Conservation (phyloP, 2,329 filamentous ascomycete genomes). For the Ceratocystis huliohia region DNA sequence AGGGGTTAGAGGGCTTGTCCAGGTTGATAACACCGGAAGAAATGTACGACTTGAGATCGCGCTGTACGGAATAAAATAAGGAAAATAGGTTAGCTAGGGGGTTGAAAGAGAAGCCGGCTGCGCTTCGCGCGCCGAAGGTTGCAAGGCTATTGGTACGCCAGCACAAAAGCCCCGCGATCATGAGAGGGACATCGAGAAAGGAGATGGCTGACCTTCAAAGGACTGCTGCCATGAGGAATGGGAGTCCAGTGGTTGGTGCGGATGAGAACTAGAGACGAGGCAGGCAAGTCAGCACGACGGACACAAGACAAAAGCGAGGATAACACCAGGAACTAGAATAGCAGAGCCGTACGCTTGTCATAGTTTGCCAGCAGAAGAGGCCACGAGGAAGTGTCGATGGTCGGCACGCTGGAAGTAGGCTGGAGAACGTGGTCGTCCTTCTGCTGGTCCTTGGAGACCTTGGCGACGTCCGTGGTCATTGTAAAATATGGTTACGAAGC, state of each 20-base stretch:
- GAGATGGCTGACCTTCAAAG: slow-evolving; percentile 44
- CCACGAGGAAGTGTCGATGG: slow-evolving; percentile 78
- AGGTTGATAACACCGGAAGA: slow-evolving; percentile 97
- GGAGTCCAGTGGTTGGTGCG: slow-evolving; percentile 95
- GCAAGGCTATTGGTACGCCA: no score
- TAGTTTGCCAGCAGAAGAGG: slow-evolving; percentile 94
- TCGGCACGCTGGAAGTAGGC: slow-evolving; percentile 68
- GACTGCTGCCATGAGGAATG: slow-evolving; percentile 83
- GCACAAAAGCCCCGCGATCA: no score
- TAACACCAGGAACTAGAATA: no score
- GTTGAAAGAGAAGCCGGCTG: background rate
- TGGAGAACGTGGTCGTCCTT: slow-evolving; percentile 72
- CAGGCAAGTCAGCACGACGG: slow-evolving; percentile 23
- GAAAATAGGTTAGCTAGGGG: background rate
- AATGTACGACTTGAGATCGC: slow-evolving; percentile 94
- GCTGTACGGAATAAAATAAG: slow-evolving; percentile 27
- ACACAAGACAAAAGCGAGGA: no score
- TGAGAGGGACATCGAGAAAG: no score
- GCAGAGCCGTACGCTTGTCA: slow-evolving; percentile 56
- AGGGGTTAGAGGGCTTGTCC: slow-evolving; percentile 75
- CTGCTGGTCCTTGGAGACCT: slow-evolving; percentile 34
- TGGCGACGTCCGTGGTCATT: slow-evolving; percentile 39
- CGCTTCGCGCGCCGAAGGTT: background rate
- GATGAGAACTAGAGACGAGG: slow-evolving; percentile 57
- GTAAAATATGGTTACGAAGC: background rate